These are phyloP conservation scores for Rutstroemia sydowiana DNA, from an alignment of 2,329 filamentous ascomycete species.

Conservation along the genomic window DNA sequence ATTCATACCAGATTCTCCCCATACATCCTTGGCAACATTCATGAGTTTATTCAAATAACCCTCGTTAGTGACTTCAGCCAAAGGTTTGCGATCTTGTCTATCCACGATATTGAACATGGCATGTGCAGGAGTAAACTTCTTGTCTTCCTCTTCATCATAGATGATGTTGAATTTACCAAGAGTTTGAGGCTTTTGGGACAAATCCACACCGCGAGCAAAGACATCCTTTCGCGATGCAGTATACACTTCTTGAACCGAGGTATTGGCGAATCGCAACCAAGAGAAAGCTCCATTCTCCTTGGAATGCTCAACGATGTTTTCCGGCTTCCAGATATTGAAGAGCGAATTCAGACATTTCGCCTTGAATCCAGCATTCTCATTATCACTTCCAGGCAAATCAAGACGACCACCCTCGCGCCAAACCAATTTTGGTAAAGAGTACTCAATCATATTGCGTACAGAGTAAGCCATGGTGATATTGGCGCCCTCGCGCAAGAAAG, in stretches of 20 bases:
- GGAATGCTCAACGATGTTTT: conserved; percentile 62
- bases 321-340: conserved; percentile 85
- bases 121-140: conserved; percentile 62
- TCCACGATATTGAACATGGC: conserved; percentile 75
- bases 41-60: conserved; percentile 69
- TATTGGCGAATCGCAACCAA: conserved; percentile 81
- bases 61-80: conserved; percentile 63
- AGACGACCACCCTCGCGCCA: conserved; percentile 75
- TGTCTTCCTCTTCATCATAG: conserved; percentile 60
- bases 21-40: conserved; percentile 64
- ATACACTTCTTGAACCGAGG: conserved; percentile 66
- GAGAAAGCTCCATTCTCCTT: conserved; percentile 65
- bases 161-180: conserved; percentile 59
- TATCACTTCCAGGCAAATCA: conserved; percentile 64
- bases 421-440: conserved; percentile 72
- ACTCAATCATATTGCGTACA: conserved; percentile 78
- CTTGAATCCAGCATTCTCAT: conserved; percentile 69
- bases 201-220: conserved; percentile 64
- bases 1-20: conserved; percentile 62
- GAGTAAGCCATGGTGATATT: conserved; percentile 80
- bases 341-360: conserved; percentile 69
- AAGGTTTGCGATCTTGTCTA: conserved; percentile 55
- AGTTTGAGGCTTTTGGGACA: conserved; percentile 47
- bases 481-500: conserved; percentile 82
- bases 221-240: conserved; percentile 60